Evolutionary conservation across 1,139 yeast genomes (phyloP).

Genomic region (Yamadazyma triangularis): DNA sequence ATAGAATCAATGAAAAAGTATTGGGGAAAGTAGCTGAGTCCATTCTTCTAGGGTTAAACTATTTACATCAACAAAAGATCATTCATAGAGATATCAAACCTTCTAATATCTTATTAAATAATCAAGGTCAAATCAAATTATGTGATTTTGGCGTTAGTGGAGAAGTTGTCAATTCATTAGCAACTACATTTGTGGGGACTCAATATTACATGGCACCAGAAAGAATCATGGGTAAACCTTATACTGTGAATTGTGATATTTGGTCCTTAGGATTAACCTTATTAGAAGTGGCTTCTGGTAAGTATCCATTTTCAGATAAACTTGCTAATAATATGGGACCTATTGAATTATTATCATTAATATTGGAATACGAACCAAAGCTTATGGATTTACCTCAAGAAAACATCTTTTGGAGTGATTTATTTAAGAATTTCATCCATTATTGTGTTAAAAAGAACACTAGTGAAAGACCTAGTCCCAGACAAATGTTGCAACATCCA

Average conservation of each 20-base stretch:
- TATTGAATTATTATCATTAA: slow-evolving; percentile 77
- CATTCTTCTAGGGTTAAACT: slow-evolving; percentile 77
- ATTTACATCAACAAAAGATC: slow-evolving; percentile 80
- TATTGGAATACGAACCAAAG: slow-evolving; percentile 75
- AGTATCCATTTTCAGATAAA: slow-evolving; percentile 58
- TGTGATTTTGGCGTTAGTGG: slow-evolving; percentile 99
- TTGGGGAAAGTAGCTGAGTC: slow-evolving; percentile 86
- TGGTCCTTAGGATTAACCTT: slow-evolving; percentile 94
- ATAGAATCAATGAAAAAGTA: slow-evolving; percentile 88
- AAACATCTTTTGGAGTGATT: slow-evolving; percentile 74
- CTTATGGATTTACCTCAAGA: slow-evolving; percentile 73
- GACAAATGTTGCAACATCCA: slow-evolving; percentile 89
- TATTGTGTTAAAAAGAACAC: slow-evolving; percentile 82
- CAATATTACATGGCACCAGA: slow-evolving; percentile 99
- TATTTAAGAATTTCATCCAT: slow-evolving; percentile 77
- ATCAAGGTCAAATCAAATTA: slow-evolving; percentile 75
- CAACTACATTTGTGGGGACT: slow-evolving; percentile 95
- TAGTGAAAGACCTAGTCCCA: slow-evolving; percentile 79
- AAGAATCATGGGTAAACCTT: slow-evolving; percentile 90
- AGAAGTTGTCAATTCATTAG: slow-evolving; percentile 89
- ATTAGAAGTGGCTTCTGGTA: slow-evolving; percentile 86
- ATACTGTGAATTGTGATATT: slow-evolving; percentile 90
- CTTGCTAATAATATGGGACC: slow-evolving; percentile 49
- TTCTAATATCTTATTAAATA: slow-evolving; percentile 76
- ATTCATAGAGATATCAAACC: slow-evolving; percentile 95